Evolutionary conservation across 2,329 filamentous ascomycete species (phyloP).

Genomic region (Fusarium fujikuroi): DNA sequence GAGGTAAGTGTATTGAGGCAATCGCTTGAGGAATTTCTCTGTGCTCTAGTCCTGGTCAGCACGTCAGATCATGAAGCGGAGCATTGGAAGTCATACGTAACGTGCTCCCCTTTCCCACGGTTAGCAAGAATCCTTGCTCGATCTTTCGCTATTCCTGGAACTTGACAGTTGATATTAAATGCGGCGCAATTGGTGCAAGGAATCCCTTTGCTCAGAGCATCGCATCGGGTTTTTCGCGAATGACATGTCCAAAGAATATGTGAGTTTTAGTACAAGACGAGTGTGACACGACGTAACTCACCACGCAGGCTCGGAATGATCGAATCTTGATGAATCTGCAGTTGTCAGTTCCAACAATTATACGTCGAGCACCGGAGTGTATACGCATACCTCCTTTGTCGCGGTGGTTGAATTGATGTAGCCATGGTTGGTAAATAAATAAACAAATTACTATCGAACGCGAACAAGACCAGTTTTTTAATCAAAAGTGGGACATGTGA

Average conservation of each 20-base stretch:
- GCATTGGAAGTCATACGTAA: not conserved
- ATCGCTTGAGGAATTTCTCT: not conserved
- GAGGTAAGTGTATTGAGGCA: fast-evolving
- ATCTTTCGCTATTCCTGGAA: not conserved
- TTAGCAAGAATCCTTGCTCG: not conserved
- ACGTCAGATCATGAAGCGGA: not conserved
- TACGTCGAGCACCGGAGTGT: fast-evolving
- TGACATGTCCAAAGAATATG: not conserved
- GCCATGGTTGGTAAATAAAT: not conserved
- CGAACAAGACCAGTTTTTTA: no score
- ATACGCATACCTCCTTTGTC: not conserved
- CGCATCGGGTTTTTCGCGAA: not conserved
- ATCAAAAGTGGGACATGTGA: no score
- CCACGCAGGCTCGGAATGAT: not conserved
- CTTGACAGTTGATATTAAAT: not conserved
- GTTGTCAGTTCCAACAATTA: not conserved
- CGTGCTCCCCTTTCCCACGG: not conserved
- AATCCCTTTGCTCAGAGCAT: not conserved
- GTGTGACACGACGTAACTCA: fast-evolving
- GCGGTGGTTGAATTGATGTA: not conserved
- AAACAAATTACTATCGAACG: not conserved
- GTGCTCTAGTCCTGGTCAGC: not conserved
- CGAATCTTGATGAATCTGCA: not conserved
- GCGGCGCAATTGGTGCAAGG: not conserved
- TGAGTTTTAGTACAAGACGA: not conserved